Evolutionary conservation across 805 yeast species (phyloP).

Genomic region (Maudiozyma saulgeensis): DNA sequence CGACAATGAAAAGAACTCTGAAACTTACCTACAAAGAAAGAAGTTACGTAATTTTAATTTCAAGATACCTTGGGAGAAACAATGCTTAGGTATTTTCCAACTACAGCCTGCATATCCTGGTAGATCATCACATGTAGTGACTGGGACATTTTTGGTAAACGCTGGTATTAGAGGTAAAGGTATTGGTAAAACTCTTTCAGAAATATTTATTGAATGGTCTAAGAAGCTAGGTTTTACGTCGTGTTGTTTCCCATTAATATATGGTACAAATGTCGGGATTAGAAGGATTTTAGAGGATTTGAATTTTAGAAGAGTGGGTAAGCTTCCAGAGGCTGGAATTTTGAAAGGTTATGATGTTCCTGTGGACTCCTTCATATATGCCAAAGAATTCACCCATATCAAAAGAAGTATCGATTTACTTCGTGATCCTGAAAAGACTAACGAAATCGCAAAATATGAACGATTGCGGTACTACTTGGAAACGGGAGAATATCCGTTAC

Average conservation of each 20-base stretch:
- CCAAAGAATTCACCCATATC: constrained; percentile 58
- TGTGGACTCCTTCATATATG: constrained; percentile 80
- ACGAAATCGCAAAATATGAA: constrained; percentile 48
- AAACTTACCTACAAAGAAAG: constrained; percentile 21
- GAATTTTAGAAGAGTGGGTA: constrained; percentile 69
- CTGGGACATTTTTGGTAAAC: constrained; percentile 80
- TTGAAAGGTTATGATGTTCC: constrained; percentile 76
- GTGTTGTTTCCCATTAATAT: constrained; percentile 73
- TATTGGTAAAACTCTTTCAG: constrained; percentile 76
- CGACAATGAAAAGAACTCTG: constrained; percentile 18
- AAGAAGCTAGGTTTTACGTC: constrained; percentile 81
- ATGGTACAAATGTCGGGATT: constrained; percentile 80
- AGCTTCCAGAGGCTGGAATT: constrained; percentile 79
- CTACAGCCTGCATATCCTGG: constrained; percentile 89
- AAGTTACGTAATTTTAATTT: constrained; percentile 21
- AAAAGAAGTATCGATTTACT: constrained; percentile 25
- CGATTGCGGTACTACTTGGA: constrained; percentile 67
- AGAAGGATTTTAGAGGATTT: constrained; percentile 67
- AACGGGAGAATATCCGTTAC: constrained; percentile 79
- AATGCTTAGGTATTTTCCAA: constrained; percentile 80
- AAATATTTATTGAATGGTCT: constrained; percentile 85
- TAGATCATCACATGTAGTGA: constrained; percentile 84
- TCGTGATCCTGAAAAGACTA: constrained; percentile 19
- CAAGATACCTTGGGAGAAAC: constrained; percentile 77
- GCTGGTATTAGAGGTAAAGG: constrained; percentile 91